Evolutionary conservation across 441 rosid species (phyloP), one percentile per base, ranked within the genome.

Genomic region (Erodium trifolium): DNA sequence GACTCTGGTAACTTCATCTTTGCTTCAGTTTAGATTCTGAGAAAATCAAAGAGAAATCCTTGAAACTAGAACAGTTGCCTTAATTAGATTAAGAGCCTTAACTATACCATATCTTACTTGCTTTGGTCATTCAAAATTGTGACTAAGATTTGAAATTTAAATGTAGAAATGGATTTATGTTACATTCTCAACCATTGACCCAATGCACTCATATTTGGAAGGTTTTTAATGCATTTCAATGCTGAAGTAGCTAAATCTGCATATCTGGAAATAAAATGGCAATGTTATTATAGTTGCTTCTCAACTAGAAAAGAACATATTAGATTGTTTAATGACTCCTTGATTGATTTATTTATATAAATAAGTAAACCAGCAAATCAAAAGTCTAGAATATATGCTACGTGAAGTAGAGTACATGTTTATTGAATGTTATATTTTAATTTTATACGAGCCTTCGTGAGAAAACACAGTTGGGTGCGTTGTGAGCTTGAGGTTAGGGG

Each of bases 1-100:
- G 1, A 27, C 7, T 59, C 35, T 63, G 13, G 41, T 27, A n/a
- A 34, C 11, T 39, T 49, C 29, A 29, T 70, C 9, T 63, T n/a
- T 63, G n/a, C 12, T 14, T 31, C 53, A 43, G 18, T 27, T 59
- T n/a, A 59, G 64, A 19, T 60, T 29, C 64, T 60, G 64, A 60
- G 64, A 60, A 59, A 23, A 16, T 55, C 11, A 17, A 16, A 55
- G 27, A 23, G 23, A 18, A 55, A 57, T 57, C 8, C 64, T 23
- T 60, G 64, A 57, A 60, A 59, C 23, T 17, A 59, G 12, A 17
- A 17, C 31, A 59, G 11, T 18, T 18, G 14, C 17, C 17, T 51
- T 7, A 51, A n/a, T 13, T 51, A 14, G 17, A 51, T 2, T 23
- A 23, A 23, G 27, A 23, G 17, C 18, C 17, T 51, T 45, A 51